Base-by-base conservation (phyloP, 139 green algal genomes). In the Zygnema circumcarinatum region DNA sequence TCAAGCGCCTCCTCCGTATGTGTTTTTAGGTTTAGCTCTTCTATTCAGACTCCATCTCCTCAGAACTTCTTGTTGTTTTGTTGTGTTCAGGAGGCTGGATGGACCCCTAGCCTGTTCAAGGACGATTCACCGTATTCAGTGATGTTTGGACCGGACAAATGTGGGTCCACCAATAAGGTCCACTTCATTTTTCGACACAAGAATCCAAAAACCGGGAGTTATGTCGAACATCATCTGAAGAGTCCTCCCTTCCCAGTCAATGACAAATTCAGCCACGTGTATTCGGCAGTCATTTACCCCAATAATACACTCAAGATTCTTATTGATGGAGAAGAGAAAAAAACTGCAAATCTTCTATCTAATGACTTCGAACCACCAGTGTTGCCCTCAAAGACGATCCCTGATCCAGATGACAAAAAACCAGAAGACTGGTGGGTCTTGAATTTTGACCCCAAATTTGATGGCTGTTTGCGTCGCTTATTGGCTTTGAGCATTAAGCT, bases 61-160 rank as follows among this genome's bases (percentile, higher is more conserved):
- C 47, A 25, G 47, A 62, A 62, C 7, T 62, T 62, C 2, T 53
- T 38, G 16, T 81, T n/a, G n/a, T 86, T 84, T 35, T 84, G 47
- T 33, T 68, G 31, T 87, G 11, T 78, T 39, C 87, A 92, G 20
- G 84, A 92, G 11, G 87, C 79, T 1, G 90, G 74, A 38, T 96
- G 96, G 86, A 93, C 87, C 1, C 87, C 92, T 21, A 76, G 88
- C 29, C 90, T 91, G 1, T 89, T 98, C 21, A 91, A 91, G 40
- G 90, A 95, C 73, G 91, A 96, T n/a, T 98, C 96, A 1, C 94
- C 96, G 7, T 99, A 99, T 94, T 95, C 93, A 22, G 92, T 99
- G 90, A 99, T 99, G 97, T 99, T 99, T 90, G 97, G 97, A 35
- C 96, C 97, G 1, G 97, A 99, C 92, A 99, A 98, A 92, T 99